phyloP scores from a whole-genome alignment of 2,329 filamentous ascomycete genomes.

The Daldinia sp. region DNA sequence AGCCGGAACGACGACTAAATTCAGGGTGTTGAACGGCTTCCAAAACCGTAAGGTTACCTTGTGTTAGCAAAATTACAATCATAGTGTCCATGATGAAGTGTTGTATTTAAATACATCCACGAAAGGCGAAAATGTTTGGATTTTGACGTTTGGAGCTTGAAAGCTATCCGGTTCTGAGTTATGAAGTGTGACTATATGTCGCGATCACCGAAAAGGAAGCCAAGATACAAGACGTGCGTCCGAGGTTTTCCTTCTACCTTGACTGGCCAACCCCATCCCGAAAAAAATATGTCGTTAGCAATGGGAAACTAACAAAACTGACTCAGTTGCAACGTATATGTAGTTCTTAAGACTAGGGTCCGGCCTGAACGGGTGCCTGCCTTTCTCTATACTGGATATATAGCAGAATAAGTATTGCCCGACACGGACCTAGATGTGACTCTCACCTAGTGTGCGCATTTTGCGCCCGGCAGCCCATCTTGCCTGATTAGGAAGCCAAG shows the following conservation, averaged over 20 bases:
- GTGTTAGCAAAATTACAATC: background rate
- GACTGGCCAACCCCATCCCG: background rate
- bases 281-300: background rate
- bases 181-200: background rate
- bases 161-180: background rate
- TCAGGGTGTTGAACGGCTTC: background rate
- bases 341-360: background rate
- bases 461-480: background rate
- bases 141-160: background rate
- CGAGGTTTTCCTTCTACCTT: background rate
- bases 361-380: background rate
- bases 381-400: background rate
- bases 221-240: background rate
- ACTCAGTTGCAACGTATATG: background rate
- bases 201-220: background rate
- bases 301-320: background rate
- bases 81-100: background rate
- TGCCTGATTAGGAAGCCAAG: background rate
- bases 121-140: background rate
- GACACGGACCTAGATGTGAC: background rate
- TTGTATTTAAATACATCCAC: background rate
- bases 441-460: background rate
- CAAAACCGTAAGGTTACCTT: background rate
- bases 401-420: background rate
- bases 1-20: background rate